Evolutionary conservation across 1,284 basidiomycete genomes (phyloP), one percentile per base, ranked within the genome.

Genomic region (Sutorius eximius): DNA sequence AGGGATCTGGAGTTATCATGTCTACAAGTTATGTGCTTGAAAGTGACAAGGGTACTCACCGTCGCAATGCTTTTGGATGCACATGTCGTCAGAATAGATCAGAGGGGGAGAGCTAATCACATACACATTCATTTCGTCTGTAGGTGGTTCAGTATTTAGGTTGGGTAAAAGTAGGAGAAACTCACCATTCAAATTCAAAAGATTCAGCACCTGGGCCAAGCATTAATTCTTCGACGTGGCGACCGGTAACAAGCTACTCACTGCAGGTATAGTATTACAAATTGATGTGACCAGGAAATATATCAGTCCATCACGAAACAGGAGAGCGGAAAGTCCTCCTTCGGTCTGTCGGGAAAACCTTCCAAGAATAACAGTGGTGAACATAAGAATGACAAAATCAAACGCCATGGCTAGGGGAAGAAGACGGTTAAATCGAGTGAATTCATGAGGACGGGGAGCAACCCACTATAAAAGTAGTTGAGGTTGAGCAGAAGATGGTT

Each of bases 241-340:
- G 57, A 32, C 12, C 22, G 11, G 4, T 18, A 49, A 38, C 83
- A 73, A 74, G 75, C 9, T 32, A 59, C 78, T 55, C 67, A 87
- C 86, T 20, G 86, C 86, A 46, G 86, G 85, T 46, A 88, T 73
- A 48, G 79, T 78, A 60, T 89, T 89, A 52, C 78, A 82, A 15
- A 79, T 74, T 61, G 87, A 87, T 1, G 86, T 81, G 38, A 86
- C 72, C 45, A 84, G 50, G 64, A 86, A 86, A 64, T 82, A 86
- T 13, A 86, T 78, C 36, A 89, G 72, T n/a, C 86, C 87, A 60
- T 89, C 86, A 27, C 78, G 75, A 74, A 88, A 86, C 44, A 90
- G 77, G 32, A 90, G 81, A 77, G 81, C 81, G 81, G 40, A 88
- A 71, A 67, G 77, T 34, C 63, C 63, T 77, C 49, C 63, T 77